Evolutionary conservation across 106 monocot genomes (phyloP), one percentile per base, ranked within the genome.

Genomic region (Allium cepa): DNA sequence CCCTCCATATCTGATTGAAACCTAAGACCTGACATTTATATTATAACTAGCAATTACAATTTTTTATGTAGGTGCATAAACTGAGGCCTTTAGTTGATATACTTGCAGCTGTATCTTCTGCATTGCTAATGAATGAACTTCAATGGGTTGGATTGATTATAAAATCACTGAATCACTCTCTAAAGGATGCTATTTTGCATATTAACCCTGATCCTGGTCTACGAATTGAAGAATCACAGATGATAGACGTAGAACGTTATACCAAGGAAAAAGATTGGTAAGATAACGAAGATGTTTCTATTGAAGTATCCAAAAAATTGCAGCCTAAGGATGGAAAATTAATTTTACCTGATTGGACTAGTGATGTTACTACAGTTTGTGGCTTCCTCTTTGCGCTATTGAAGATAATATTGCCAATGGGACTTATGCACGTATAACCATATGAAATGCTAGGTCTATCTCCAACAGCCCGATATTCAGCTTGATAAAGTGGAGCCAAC

Each of bases 11-110:
- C 36, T 36, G 36, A 36, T 36, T 36, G 1, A 36, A 36, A 36
- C 36, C 36, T 36, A 1, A 1, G 1, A 36, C 36, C 1, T 36
- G 36, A 36, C 36, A 36, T 36, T 36, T 36, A 36, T 36, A 36
- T 36, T 36, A 1, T 5, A 36, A 36, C 36, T 36, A 36, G 36
- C 0, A 36, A 36, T 36, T 3, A 36, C 36, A 0, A 36, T 36
- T 36, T 36, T 62, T 6, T 59, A 47, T 47, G 73, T 17, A 89
- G 97, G 97, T 99, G 52, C 72, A 87, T 70, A 87, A 83, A 45
- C 92, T 89, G 60, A 84, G 97, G 59, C 79, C 89, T 71, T 78
- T 99, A 69, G 97, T 99, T 69, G 92, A 99, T 73, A 87, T 92
- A 66, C 13, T 78, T 73, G 79, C 92, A 28, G 92, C 92, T 9